Evolutionary conservation across 2,329 filamentous ascomycete genomes (phyloP), one percentile per base, ranked within the genome.

Genomic region (Ilyonectria destructans): DNA sequence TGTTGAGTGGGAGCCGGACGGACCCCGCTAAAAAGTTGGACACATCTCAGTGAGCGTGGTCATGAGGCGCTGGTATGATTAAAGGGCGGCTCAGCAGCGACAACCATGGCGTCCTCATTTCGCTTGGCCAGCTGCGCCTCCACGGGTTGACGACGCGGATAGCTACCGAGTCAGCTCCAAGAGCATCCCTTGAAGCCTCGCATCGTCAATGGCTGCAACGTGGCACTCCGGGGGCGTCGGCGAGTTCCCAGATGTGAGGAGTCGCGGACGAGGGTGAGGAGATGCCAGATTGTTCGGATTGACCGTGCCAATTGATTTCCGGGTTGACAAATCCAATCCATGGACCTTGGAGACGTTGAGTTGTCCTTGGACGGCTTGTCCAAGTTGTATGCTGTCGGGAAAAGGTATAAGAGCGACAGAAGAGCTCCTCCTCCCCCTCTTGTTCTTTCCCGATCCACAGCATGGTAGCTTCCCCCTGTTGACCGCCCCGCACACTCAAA

Each of bases 401-500:
- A 13, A 31, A 17, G 13, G 10, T 26, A 29, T 17, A 49, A 29
- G 46, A 31, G n/a, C 8, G 29, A 33, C 8, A 7, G 26, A 52
- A 33, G 29, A 52, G 49, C 26, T 52, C 49, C 26, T 19, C 29
- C 48, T 6, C n/a, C 15, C 23, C 15, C 23, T 31, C 29, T n/a
- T 31, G 15, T n/a, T 51, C 48, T 31, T 51, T 51, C 48, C 48
- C 48, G 17, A 10, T 31, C 29, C 26, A 31, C 29, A 52, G 23
- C 40, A 26, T 6, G 26, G 12, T 15, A 26, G 17, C 29, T 31
- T 23, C 51, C 51, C 31, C n/a, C 31, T 33, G 31, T 63, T 71
- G 69, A 68, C 69, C 69, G 69, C 70, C 62, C 64, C 65, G 48
- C 67, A 57, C 35, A 37, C 45, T 15, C 23, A 33, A 29, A 29